Evolutionary conservation across 805 yeast species (phyloP).

Genomic region (Lipomyces yamadae): DNA sequence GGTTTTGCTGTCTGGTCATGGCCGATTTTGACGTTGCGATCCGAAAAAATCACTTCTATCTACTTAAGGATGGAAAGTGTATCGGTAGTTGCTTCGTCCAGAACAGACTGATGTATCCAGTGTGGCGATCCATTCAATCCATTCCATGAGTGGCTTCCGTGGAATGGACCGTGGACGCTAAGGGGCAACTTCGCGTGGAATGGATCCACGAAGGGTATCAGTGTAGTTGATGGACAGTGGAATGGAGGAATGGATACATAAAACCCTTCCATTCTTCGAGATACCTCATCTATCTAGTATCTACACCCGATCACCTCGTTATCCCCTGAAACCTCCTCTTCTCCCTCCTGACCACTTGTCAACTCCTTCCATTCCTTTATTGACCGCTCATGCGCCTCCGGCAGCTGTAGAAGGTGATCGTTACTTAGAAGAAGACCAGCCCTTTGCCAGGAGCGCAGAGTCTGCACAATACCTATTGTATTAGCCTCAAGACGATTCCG

Average conservation of each 20-base stretch:
- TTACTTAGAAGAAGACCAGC: no score
- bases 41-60: no score
- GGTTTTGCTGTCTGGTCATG: no score
- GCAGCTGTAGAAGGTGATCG: no score
- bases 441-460: not conserved
- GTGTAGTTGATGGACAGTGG: not conserved
- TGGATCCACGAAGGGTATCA: slow-evolving; percentile 9
- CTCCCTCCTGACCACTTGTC: no score
- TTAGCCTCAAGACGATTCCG: slow-evolving; percentile 3
- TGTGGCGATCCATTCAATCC: slow-evolving; percentile 9
- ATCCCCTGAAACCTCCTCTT: not conserved
- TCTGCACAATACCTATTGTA: not conserved
- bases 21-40: no score
- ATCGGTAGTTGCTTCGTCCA: no score
- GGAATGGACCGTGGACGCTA: not conserved
- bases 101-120: no score
- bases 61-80: no score
- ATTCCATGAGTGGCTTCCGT: not conserved
- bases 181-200: slow-evolving; percentile 5
- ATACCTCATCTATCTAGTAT: no score
- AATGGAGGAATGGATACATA: not conserved
- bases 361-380: not conserved
- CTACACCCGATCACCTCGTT: not conserved
- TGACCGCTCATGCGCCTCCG: not conserved
- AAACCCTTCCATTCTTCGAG: no score